Conservation (phyloP, 208 protist species). For the Trichomonas gallinae region DNA sequence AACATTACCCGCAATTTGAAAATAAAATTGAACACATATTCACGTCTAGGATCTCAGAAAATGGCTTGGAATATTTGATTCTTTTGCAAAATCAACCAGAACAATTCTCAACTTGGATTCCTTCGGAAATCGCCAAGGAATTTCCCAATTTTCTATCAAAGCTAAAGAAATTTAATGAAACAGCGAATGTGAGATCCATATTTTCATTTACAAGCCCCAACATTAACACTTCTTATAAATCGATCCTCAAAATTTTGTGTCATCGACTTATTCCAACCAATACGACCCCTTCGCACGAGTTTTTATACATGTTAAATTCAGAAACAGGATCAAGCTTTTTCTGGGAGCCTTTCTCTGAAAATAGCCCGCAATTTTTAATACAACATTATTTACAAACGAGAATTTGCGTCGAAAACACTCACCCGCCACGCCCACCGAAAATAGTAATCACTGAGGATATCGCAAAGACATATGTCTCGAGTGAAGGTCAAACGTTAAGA, state of each 20-base stretch:
- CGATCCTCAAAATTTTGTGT: not conserved
- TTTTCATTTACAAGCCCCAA: not conserved
- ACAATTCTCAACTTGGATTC: not conserved
- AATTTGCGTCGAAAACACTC: not conserved
- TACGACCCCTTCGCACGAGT: not conserved
- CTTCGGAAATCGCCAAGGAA: not conserved
- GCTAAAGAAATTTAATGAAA: slow-evolving; percentile 10
- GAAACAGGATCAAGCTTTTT: not conserved
- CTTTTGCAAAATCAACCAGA: not conserved
- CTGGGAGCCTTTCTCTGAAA: not conserved
- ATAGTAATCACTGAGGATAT: not conserved
- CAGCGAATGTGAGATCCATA: not conserved
- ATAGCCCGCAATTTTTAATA: not conserved
- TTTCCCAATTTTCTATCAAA: not conserved
- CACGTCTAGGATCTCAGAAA: not conserved
- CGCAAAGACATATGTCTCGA: not conserved
- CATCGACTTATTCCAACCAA: not conserved
- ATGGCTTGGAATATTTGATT: not conserved
- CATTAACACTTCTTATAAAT: not conserved
- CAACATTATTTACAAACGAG: not conserved
- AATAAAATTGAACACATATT: slow-evolving; percentile 18
- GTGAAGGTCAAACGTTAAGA: not conserved
- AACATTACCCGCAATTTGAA: not conserved
- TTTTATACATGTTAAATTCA: not conserved
- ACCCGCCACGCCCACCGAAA: not conserved